Evolutionary conservation across 1,139 yeast genomes (phyloP), one percentile per base, ranked within the genome.

Genomic region (Geotrichum phurueaensis): DNA sequence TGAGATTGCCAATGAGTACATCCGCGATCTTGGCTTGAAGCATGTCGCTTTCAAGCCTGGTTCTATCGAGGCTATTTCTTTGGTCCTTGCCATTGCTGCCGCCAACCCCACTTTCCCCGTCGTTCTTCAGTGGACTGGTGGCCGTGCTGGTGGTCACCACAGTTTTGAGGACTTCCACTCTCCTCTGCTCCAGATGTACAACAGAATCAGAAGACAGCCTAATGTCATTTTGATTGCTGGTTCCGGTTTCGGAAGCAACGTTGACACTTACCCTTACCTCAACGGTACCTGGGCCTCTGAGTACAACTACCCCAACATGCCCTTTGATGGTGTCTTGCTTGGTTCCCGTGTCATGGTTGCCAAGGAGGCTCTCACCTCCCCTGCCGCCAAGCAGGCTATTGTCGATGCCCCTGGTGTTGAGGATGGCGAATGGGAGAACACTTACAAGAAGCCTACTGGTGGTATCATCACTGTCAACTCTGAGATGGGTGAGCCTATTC

Each of bases 71-170:
- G 89, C 97, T 53, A 91, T 94, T 70, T 81, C 85, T 66, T 95
- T 88, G 75, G 90, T 86, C 66, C 85, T 94, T 69, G 78, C 87
- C 63, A 94, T 94, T 73, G 99, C 99, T 58, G 91, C 89, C 75
- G 92, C 96, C 59, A 96, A 92, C 78, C 99, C 99, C 68, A 79
- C 75, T 64, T 94, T 95, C 91, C 99, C 99, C 67, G 89, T 94
- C 71, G 92, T 94, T 62, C 80, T 94, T 70, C 99, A 94, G 81
- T 94, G 99, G 99, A 94, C 99, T 66, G 99, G 98, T 83, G 99
- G 99, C 76, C 92, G 99, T 84, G 99, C 97, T 79, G 99, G 99
- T 83, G 99, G 99, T 73, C 99, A 94, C 76, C 99, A 94, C 78
- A 92, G 98, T 62, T 94, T 86, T 73, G 99, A 94, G 81, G 99